Evolutionary conservation across 495 filamentous ascomycete genomes (phyloP).

Genomic region (Tuber magnatum): DNA sequence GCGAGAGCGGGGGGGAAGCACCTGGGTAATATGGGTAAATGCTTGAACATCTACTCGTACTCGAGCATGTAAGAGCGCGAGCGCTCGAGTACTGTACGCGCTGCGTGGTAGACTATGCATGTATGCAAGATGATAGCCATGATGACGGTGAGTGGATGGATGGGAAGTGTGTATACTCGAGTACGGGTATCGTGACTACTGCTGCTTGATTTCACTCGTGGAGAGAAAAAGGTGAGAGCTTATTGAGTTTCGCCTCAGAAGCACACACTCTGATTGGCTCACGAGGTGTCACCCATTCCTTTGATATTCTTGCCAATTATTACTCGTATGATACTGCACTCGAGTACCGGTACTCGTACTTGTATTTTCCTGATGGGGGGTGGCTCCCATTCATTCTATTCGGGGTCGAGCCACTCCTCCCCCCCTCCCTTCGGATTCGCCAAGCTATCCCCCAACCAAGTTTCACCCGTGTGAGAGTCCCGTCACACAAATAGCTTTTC

Average conservation of each 20-base stretch:
- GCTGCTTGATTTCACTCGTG: neutral
- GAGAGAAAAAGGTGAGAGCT: neutral
- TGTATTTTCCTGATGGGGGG: neutral
- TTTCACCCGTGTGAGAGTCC: conserved; percentile 17
- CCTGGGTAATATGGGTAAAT: neutral
- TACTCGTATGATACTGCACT: no score
- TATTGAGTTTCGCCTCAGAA: neutral
- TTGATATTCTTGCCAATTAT: neutral
- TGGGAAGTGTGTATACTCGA: neutral
- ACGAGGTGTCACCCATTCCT: neutral
- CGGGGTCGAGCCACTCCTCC: neutral
- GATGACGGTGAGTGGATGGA: neutral
- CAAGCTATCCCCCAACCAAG: neutral
- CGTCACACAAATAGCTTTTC: conserved; percentile 15
- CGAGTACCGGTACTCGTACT: no score
- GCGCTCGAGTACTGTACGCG: neutral
- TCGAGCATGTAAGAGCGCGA: neutral
- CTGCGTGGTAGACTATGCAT: neutral
- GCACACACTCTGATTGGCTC: neutral
- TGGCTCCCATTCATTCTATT: conserved; percentile 2
- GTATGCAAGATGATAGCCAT: neutral
- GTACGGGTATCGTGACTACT: neutral
- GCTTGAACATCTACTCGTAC: neutral
- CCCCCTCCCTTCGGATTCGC: neutral
- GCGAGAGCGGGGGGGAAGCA: neutral